Conservation (phyloP, 2,329 filamentous ascomycete species). For the Penicillium sp. region DNA sequence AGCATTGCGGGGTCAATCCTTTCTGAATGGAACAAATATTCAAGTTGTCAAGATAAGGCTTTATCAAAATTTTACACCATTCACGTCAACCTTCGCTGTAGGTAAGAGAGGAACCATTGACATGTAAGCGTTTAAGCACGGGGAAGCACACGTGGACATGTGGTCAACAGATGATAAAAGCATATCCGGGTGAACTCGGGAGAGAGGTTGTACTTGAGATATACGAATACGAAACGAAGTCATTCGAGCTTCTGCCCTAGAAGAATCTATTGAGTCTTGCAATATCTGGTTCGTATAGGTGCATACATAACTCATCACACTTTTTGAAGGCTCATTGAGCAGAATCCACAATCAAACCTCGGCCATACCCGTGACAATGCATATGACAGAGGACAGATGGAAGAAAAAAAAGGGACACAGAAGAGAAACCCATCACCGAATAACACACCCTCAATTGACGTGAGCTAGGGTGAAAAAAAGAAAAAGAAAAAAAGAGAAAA, state of each 20-base stretch:
- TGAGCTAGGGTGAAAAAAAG: constrained; percentile 19
- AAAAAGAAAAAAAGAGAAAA: constrained; percentile 19
- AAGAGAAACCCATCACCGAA: constrained; percentile 20
- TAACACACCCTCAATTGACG: constrained; percentile 24
- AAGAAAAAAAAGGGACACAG: constrained; percentile 16
- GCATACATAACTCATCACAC: constrained; percentile 28
- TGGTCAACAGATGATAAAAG: too few relatives aligned
- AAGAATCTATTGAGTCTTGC: constrained; percentile 3
- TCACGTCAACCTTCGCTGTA: too few relatives aligned
- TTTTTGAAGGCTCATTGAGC: constrained; percentile 24
- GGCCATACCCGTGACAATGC: constrained; percentile 21
- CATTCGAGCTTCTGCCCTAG: neutral
- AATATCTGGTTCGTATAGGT: constrained; percentile 22
- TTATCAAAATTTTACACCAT: too few relatives aligned
- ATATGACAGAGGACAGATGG: constrained; percentile 19
- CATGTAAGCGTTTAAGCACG: too few relatives aligned
- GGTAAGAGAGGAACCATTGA: too few relatives aligned
- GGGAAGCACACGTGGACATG: too few relatives aligned
- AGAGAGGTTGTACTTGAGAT: neutral
- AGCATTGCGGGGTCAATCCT: too few relatives aligned
- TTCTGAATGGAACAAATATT: too few relatives aligned
- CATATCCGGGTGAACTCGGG: too few relatives aligned
- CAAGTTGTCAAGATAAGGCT: too few relatives aligned
- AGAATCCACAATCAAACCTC: constrained; percentile 20
- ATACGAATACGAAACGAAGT: neutral